These are phyloP conservation scores for Cladophialophora carrionii DNA, from an alignment of 2,329 filamentous ascomycete genomes.

Conservation along the genomic window DNA sequence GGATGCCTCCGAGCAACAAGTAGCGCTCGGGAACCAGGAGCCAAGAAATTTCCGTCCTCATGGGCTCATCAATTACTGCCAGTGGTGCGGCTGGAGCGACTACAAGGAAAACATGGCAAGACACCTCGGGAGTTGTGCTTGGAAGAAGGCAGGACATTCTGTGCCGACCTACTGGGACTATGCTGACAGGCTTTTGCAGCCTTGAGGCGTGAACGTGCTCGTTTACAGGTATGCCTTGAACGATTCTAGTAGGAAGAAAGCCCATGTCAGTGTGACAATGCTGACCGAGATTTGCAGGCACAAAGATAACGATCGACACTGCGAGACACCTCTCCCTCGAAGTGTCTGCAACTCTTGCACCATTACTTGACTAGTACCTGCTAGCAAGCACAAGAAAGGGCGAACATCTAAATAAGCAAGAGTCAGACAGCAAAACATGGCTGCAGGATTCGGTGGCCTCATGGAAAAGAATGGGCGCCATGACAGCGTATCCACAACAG, in stretches of 20 bases:
- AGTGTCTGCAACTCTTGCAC: neutral
- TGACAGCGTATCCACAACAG: no score
- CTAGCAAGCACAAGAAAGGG: neutral
- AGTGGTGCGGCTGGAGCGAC: constrained; percentile 5
- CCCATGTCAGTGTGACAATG: neutral
- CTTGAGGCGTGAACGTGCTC: neutral
- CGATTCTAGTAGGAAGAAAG: neutral
- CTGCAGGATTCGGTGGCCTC: no score
- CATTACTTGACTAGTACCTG: neutral
- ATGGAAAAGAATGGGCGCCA: no score
- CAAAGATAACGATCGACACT: neutral
- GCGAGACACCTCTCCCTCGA: neutral
- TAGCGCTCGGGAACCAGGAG: neutral
- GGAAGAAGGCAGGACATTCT: neutral
- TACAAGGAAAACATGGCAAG: constrained; percentile 1
- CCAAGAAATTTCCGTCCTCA: neutral
- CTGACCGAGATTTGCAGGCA: neutral
- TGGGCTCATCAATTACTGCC: constrained; percentile 5
- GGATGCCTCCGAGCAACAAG: neutral
- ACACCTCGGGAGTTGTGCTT: neutral
- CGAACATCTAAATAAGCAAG: neutral
- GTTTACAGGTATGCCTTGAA: neutral
- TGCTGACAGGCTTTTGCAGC: neutral
- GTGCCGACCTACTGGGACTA: neutral
- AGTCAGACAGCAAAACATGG: neutral